phyloP scores from a whole-genome alignment of 2,329 filamentous ascomycete species.

The Diaporthe amygdali region DNA sequence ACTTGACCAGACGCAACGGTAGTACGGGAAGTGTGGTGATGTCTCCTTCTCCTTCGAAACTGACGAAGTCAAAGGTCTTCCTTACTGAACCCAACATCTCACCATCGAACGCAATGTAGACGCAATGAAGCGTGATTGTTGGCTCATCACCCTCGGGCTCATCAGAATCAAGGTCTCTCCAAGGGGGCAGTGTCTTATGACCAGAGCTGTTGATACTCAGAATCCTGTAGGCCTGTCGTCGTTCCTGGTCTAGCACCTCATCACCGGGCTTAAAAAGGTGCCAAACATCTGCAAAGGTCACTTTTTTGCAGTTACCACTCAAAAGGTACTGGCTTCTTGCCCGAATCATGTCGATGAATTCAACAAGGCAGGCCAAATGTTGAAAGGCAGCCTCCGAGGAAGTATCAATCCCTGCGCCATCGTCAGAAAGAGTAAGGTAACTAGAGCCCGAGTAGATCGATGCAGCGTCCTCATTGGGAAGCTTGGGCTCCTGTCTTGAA shows the following conservation, averaged over 20 bases:
- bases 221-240: constrained; percentile 33
- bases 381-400: not conserved
- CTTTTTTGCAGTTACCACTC: constrained; percentile 20
- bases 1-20: not conserved
- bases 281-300: constrained; percentile 35
- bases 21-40: constrained; percentile 29
- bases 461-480: not conserved
- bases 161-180: not conserved
- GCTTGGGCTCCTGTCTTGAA: no score
- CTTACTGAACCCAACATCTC: constrained; percentile 33
- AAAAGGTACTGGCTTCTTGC: constrained; percentile 21
- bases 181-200: constrained; percentile 16
- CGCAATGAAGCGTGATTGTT: constrained; percentile 4
- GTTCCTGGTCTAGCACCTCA: constrained; percentile 25
- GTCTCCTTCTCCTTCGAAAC: constrained; percentile 34
- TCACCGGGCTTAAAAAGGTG: constrained; percentile 34
- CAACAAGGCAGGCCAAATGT: constrained; percentile 27
- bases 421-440: no score
- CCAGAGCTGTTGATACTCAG: constrained; percentile 20
- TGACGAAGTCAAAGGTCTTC: constrained; percentile 28
- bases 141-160: not conserved
- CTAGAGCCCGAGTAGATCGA: accelerated
- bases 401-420: not conserved
- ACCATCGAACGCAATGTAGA: constrained; percentile 39
- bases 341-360: constrained; percentile 27